These are phyloP conservation scores for Barnettozyma vustinii DNA, from an alignment of 805 yeast species.

Conservation along the genomic window DNA sequence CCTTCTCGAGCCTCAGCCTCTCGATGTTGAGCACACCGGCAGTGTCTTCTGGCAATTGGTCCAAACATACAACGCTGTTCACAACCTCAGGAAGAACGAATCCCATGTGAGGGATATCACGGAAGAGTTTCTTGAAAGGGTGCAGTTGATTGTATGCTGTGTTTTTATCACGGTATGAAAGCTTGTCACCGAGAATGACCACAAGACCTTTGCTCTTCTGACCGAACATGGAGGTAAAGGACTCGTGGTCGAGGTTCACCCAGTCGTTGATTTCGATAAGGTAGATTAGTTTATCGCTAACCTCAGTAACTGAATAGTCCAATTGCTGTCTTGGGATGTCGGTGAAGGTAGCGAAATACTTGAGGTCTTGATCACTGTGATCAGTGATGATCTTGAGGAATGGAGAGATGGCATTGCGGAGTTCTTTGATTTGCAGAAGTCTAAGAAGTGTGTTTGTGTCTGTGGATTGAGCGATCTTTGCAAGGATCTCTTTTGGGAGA, in stretches of 20 bases:
- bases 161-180: background rate
- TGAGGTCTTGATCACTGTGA: background rate
- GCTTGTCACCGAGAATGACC: background rate
- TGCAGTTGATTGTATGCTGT: background rate
- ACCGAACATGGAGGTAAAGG: background rate
- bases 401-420: background rate
- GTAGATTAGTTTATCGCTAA: background rate
- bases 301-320: background rate
- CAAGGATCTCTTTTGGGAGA: background rate
- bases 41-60: background rate
- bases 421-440: background rate
- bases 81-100: background rate
- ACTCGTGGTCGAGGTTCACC: background rate
- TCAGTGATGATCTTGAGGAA: constrained; percentile 1
- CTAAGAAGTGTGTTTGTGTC: background rate
- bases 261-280: constrained; percentile 1
- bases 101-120: background rate
- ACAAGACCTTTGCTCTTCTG: constrained; percentile 1
- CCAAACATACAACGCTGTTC: background rate
- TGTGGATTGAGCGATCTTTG: background rate
- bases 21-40: background rate
- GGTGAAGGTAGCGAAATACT: background rate
- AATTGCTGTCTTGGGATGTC: background rate
- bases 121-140: background rate
- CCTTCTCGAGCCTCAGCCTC: background rate